phyloP scores from a whole-genome alignment of 2,329 filamentous ascomycete species.

The Alternaria tenuissima region DNA sequence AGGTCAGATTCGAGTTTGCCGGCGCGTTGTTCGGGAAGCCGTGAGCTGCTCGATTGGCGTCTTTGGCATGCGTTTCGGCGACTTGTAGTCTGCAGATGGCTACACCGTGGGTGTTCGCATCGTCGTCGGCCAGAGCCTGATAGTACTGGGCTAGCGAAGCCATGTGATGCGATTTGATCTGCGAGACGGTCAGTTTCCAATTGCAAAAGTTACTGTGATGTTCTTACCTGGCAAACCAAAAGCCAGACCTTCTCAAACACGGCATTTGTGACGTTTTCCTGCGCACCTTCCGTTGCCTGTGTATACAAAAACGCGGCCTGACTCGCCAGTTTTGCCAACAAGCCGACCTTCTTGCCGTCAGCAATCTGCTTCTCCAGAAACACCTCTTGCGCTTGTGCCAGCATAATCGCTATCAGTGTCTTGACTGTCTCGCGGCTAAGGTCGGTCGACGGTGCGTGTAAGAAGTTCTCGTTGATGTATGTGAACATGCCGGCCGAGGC shows the following conservation, averaged over 20 bases:
- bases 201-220: conserved; percentile 1
- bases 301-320: conserved; percentile 88
- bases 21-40: conserved; percentile 83
- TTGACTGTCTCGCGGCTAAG: conserved; percentile 95
- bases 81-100: conserved; percentile 84
- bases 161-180: conserved; percentile 81
- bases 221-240: conserved; percentile 75
- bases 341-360: conserved; percentile 89
- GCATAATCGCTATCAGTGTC: conserved; percentile 88
- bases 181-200: conserved; percentile 41
- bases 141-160: conserved; percentile 90
- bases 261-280: conserved; percentile 89
- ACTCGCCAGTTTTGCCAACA: conserved; percentile 91
- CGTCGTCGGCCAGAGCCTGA: conserved; percentile 89
- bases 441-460: conserved; percentile 96
- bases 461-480: conserved; percentile 99
- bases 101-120: conserved; percentile 84
- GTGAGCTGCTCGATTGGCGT: conserved; percentile 78
- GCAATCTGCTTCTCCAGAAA: conserved; percentile 96
- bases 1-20: conserved; percentile 80
- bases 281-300: conserved; percentile 87
- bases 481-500: conserved; percentile 99
- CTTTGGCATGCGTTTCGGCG: conserved; percentile 79
- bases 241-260: conserved; percentile 97
- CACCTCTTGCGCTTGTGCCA: conserved; percentile 96